A percentile compares a stretch with the other conserved stretches of the same genome.
phyloP scores from a whole-genome alignment of 169 alveolate species.

The Eimeria maxima region DNA sequence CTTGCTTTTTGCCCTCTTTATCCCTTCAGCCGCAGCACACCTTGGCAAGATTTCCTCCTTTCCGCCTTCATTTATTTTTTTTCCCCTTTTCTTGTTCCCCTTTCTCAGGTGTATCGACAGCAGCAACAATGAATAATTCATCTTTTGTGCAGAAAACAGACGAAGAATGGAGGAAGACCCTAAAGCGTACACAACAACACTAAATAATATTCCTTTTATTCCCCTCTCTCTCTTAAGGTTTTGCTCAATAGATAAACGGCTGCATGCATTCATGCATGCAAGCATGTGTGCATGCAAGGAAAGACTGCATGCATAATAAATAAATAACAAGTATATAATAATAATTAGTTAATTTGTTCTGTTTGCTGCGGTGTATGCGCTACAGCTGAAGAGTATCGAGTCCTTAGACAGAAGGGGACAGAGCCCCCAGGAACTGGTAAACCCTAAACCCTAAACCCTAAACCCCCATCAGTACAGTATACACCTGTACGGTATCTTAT shows the following conservation, averaged over 20 bases:
- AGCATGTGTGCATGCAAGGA: too few relatives aligned
- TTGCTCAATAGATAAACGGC: too few relatives aligned
- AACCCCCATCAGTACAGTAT: neutral
- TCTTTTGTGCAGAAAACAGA: slow-evolving; percentile 15
- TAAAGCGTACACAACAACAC: neutral
- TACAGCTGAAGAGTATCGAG: slow-evolving; percentile 75
- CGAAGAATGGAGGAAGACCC: slow-evolving; percentile 25
- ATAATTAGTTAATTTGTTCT: neutral
- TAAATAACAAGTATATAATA: neutral
- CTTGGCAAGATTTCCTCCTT: neutral
- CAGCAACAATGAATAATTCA: neutral
- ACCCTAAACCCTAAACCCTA: slow-evolving; percentile 32
- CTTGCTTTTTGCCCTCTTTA: neutral
- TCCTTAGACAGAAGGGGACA: slow-evolving; percentile 84
- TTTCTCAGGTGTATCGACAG: neutral
- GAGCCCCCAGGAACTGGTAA: slow-evolving; percentile 84
- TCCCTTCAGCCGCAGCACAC: too few relatives aligned
- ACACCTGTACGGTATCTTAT: too few relatives aligned
- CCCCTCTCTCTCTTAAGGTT: too few relatives aligned
- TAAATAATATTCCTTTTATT: neutral
- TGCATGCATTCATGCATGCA: too few relatives aligned
- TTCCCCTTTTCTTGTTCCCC: neutral
- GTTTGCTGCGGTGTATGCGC: too few relatives aligned
- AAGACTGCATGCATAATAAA: neutral
- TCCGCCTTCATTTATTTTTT: too few relatives aligned